These are phyloP conservation scores for Taiozyma sp. DNA, from an alignment of 1,139 yeast genomes.

Conservation along the genomic window DNA sequence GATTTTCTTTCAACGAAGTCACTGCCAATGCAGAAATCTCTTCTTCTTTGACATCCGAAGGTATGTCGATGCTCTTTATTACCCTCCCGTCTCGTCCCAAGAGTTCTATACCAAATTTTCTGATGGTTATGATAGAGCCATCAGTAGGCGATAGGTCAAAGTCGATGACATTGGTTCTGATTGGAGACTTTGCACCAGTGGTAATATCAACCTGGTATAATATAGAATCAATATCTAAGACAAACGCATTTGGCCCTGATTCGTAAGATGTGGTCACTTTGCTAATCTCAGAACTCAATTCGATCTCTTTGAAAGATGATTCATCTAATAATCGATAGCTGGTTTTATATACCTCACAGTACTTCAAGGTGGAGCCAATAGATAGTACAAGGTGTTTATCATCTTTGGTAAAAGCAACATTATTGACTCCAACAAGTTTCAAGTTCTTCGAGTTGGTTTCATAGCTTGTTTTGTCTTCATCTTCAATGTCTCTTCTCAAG, in stretches of 20 bases:
- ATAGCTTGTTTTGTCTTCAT: constrained; percentile 1
- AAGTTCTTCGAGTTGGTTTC: constrained; percentile 7
- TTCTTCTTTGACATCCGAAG: constrained; percentile 19
- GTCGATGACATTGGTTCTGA: constrained; percentile 20
- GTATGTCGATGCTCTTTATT: constrained; percentile 15
- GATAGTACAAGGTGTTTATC: constrained; percentile 13
- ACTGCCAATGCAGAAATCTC: constrained; percentile 13
- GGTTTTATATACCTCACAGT: background rate
- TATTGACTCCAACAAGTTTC: constrained; percentile 8
- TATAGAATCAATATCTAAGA: constrained; percentile 17
- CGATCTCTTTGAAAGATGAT: constrained; percentile 5
- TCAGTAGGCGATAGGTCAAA: constrained; percentile 29
- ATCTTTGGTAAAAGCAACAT: constrained; percentile 17
- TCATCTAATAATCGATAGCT: background rate
- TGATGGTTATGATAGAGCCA: constrained; percentile 27
- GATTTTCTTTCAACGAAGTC: constrained; percentile 13
- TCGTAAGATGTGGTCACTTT: constrained; percentile 13
- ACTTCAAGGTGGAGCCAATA: background rate
- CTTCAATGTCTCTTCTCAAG: constrained; percentile 21
- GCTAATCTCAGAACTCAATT: constrained; percentile 8
- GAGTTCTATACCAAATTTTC: background rate
- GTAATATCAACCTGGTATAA: constrained; percentile 15
- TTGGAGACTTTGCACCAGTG: background rate
- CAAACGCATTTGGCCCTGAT: constrained; percentile 13
- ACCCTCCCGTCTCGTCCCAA: constrained; percentile 23